Conservation (phyloP, 2,329 filamentous ascomycete species). For the Colletotrichum acutatum region DNA sequence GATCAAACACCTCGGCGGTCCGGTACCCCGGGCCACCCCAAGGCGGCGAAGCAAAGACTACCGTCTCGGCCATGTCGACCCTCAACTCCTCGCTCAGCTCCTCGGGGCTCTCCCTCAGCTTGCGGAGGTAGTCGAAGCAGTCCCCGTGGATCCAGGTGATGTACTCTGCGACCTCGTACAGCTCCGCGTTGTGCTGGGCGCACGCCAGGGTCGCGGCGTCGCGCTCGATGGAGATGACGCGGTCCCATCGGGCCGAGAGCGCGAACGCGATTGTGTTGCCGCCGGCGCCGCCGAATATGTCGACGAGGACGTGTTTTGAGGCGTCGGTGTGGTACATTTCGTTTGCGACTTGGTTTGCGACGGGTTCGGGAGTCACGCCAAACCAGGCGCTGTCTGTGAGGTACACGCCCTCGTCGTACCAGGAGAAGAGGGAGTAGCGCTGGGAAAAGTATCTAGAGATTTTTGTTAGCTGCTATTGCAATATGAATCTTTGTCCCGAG, state of each 20-base stretch:
- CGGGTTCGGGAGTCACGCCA: constrained; percentile 92
- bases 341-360: constrained; percentile 83
- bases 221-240: constrained; percentile 89
- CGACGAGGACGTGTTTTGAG: constrained; percentile 76
- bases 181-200: constrained; percentile 88
- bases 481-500: background rate
- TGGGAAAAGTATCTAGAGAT: constrained; percentile 85
- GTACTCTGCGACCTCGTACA: constrained; percentile 79
- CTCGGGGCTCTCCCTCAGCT: constrained; percentile 49
- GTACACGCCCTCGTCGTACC: constrained; percentile 87
- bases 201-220: constrained; percentile 84
- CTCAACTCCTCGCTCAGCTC: constrained; percentile 52
- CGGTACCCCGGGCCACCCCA: constrained; percentile 70
- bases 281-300: constrained; percentile 91
- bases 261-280: constrained; percentile 98
- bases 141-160: constrained; percentile 91
- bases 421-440: constrained; percentile 85
- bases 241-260: constrained; percentile 79
- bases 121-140: constrained; percentile 79
- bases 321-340: constrained; percentile 72
- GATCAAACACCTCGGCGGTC: constrained; percentile 78
- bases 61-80: constrained; percentile 53
- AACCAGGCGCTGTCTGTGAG: constrained; percentile 98
- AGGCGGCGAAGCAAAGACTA: constrained; percentile 68
- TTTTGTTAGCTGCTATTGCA: background rate